Percentiles rank a stretch among this genome's conserved stretches.
Evolutionary conservation across 2,329 filamentous ascomycete genomes (phyloP).

Genomic region (Pyrenophora seminiperda): DNA sequence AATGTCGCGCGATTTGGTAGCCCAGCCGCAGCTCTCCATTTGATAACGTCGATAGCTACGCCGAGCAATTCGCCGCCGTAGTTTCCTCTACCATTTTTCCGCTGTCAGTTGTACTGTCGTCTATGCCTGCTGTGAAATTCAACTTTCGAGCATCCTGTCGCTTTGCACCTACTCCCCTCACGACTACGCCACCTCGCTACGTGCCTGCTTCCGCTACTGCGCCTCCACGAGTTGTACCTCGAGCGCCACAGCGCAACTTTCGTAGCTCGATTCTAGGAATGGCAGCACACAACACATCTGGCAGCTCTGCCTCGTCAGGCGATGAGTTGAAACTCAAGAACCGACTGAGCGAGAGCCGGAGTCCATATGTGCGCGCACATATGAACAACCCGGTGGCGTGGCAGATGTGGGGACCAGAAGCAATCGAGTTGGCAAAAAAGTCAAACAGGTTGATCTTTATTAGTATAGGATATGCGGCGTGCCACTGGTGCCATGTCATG

Average conservation of each 20-base stretch:
- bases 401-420: constrained; percentile 84
- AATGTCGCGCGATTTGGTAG: constrained; percentile 11
- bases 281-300: constrained; percentile 33
- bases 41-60: constrained; percentile 15
- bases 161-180: constrained; percentile 15
- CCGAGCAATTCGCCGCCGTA: constrained; percentile 6
- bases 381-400: constrained; percentile 84
- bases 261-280: constrained; percentile 39
- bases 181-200: constrained; percentile 9
- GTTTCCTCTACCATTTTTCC: neutral
- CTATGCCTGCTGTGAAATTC: constrained; percentile 40
- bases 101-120: constrained; percentile 7
- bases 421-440: constrained; percentile 74
- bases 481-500: constrained; percentile 92
- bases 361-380: constrained; percentile 74
- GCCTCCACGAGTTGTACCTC: constrained; percentile 17
- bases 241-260: constrained; percentile 30
- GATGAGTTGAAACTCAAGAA: constrained; percentile 56
- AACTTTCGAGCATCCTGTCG: constrained; percentile 35
- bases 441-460: constrained; percentile 91
- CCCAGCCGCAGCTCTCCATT: constrained; percentile 4
- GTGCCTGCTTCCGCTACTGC: constrained; percentile 7
- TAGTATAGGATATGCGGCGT: constrained; percentile 93
- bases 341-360: constrained; percentile 64
- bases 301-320: constrained; percentile 14